Base-by-base conservation (phyloP, 2,329 filamentous ascomycete genomes). In the Scytalidium lignicola region DNA sequence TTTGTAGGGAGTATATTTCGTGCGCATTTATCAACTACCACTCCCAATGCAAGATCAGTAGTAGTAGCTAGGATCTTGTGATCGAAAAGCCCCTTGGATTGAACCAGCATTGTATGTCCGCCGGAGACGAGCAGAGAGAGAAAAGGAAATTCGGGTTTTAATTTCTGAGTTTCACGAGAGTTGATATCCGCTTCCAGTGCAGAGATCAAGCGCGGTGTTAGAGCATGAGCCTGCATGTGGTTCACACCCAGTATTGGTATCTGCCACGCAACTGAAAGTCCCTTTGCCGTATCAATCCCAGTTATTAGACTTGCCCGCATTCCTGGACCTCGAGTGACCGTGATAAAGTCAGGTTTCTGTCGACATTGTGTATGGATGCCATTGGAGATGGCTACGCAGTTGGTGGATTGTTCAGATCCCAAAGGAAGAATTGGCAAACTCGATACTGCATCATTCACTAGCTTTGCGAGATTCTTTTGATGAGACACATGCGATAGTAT, bases 191-290 rank as follows among this genome's bases (percentile, higher is more conserved):
- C 56, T 46, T 73, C 63, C 51, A 92, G 67, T 4, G 87, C 86
- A 26, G 74, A 70, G 3, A 85, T 83, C 40, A 99, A 78, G 9
- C 90, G 78, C 15, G 92, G 88, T 17, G 93, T 97, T 54, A 99
- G 71, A 17, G 93, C 86, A 67, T 99, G 93, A 10, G 91, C 93
- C 66, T 96, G 91, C 93, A 99, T 97, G 67, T 99, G 93, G 66
- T 99, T 88, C 1, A 96, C 88, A 1, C 83, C 93, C 1, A 97
- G 67, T 26, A 97, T 72, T 2, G 92, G 91, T 32, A 90, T 78
- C 55, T 83, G 78, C 88, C 88, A 95, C 32, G 89, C 90, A 18
- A 88, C 74, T 0, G 91, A 83, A 18, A 97, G 76, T 0, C 90
- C 93, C 68, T 97, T 97, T 17, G 90, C 93, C 19, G 83, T 85